phyloP scores from a whole-genome alignment of 2,329 filamentous ascomycete genomes.

The Cordyceps tenuipes region DNA sequence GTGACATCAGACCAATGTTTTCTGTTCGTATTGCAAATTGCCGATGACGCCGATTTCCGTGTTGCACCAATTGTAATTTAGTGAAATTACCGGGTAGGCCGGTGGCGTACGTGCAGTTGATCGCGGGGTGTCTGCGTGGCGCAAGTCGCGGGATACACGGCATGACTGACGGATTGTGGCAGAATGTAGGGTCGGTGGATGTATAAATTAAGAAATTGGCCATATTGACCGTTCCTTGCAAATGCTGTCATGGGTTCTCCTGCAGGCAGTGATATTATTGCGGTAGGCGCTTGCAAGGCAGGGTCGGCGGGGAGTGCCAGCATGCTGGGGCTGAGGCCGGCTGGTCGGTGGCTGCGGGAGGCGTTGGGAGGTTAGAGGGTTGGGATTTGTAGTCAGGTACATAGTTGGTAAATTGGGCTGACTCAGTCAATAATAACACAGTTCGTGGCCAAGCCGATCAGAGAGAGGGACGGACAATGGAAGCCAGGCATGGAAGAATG shows the following conservation, averaged over 20 bases:
- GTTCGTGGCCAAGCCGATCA: neutral
- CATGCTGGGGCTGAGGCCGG: neutral
- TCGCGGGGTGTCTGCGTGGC: neutral
- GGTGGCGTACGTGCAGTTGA: neutral
- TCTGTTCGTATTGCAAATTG: neutral
- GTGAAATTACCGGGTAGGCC: neutral
- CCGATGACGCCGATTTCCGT: neutral
- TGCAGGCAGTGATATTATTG: neutral
- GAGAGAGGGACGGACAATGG: neutral
- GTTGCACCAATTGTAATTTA: conserved; percentile 3
- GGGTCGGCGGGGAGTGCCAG: neutral
- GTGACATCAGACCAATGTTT: neutral
- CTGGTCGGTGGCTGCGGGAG: neutral
- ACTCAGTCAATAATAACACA: too few relatives aligned
- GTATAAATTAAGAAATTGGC: neutral
- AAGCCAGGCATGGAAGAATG: neutral
- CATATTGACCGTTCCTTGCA: neutral
- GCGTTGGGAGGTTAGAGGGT: too few relatives aligned
- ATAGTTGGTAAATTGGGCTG: neutral
- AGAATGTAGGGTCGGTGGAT: neutral
- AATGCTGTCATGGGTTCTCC: neutral
- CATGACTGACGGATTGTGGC: neutral
- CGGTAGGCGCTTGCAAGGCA: neutral
- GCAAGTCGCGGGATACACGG: neutral
- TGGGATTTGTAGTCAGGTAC: too few relatives aligned